Evolutionary conservation across 441 rosid genomes (phyloP).

Genomic region (Omphalea diandra): DNA sequence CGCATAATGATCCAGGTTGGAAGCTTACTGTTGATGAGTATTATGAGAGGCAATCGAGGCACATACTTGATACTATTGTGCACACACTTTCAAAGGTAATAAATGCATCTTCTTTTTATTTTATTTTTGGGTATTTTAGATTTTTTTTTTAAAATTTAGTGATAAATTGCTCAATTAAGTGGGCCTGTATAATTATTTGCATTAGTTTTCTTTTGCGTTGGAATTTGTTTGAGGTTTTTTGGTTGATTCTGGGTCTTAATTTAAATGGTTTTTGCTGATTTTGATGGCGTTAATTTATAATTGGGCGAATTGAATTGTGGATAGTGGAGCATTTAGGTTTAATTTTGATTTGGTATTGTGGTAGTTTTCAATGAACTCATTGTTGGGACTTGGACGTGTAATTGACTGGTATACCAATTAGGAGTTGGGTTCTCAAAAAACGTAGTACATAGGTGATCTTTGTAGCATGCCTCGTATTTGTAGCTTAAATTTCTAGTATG

Average conservation of each 20-base stretch:
- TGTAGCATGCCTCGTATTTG: not conserved
- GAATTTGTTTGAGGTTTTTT: not conserved
- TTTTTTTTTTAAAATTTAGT: too few species aligned
- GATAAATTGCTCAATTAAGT: too few species aligned
- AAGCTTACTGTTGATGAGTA: conserved; percentile 95
- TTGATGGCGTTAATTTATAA: not conserved
- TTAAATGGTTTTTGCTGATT: not conserved
- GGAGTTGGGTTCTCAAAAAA: not conserved
- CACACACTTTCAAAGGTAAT: conserved; percentile 75
- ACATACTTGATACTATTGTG: conserved; percentile 83
- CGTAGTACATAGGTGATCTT: not conserved
- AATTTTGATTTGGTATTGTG: not conserved
- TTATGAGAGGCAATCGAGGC: conserved; percentile 74
- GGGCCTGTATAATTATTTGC: too few species aligned
- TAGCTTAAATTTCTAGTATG: not conserved
- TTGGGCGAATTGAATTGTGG: not conserved
- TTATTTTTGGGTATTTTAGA: too few species aligned
- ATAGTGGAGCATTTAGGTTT: not conserved
- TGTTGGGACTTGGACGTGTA: not conserved
- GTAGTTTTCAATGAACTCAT: not conserved
- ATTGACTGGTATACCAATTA: not conserved
- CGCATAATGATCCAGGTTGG: conserved; percentile 99
- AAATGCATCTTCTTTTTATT: too few species aligned
- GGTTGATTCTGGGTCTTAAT: not conserved
- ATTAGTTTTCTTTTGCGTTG: too few species aligned